These are phyloP conservation scores for Piromyces finnis DNA, from an alignment of 192 early-diverging fungal genomes.

Conservation along the genomic window DNA sequence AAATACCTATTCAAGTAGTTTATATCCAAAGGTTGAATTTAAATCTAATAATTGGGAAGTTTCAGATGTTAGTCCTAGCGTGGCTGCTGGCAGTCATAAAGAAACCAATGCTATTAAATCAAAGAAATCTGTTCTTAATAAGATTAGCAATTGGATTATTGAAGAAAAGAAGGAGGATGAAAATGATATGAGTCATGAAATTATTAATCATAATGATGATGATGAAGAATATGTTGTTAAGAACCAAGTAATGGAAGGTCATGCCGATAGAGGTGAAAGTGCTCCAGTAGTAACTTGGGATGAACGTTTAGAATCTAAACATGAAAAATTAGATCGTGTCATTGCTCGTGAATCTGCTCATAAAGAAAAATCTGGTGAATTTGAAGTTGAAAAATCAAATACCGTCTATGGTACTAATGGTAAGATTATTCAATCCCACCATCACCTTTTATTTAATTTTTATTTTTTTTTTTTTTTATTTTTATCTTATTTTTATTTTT, in stretches of 20 bases:
- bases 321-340: neutral
- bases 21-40: neutral
- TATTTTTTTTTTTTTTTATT: too few species aligned
- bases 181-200: neutral
- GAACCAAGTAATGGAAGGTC: neutral
- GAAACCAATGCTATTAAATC: neutral
- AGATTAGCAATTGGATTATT: neutral
- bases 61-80: neutral
- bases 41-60: neutral
- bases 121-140: neutral
- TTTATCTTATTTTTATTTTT: too few species aligned
- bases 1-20: neutral
- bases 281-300: neutral
- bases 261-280: neutral
- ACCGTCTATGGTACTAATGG: neutral
- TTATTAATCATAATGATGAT: neutral
- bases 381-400: neutral
- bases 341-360: neutral
- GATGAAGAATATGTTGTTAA: neutral
- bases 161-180: neutral
- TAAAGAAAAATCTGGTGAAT: neutral
- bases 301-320: neutral
- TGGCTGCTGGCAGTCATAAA: neutral
- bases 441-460: too few species aligned
- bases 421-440: too few species aligned